Conservation (phyloP, 176 grass and related monocot genomes). For the Themeda triandra region DNA sequence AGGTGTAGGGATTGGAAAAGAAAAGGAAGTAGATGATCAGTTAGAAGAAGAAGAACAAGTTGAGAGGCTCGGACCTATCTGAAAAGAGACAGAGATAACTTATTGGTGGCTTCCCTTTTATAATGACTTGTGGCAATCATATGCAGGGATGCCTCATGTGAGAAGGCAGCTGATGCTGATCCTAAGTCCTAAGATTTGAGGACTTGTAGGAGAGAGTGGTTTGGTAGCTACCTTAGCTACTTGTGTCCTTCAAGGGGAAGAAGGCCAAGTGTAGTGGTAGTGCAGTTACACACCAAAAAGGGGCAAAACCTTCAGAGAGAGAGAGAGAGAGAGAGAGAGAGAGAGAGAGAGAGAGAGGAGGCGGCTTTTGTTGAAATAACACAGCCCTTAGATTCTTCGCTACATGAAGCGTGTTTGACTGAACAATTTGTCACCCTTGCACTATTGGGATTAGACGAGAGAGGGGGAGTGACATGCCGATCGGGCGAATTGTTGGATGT, state of each 20-base stretch:
- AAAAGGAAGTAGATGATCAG: neutral
- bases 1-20: constrained; percentile 12
- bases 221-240: constrained; percentile 12
- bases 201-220: constrained; percentile 19
- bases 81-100: constrained; percentile 40
- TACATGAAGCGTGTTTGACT: constrained; percentile 98
- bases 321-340: neutral
- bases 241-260: neutral
- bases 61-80: neutral
- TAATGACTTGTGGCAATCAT: constrained; percentile 59
- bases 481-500: constrained; percentile 44
- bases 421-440: constrained; percentile 77
- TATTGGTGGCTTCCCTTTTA: constrained; percentile 44
- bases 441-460: constrained; percentile 70
- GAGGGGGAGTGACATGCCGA: constrained; percentile 12
- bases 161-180: constrained; percentile 16
- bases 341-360: constrained; percentile 28
- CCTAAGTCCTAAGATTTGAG: constrained; percentile 20
- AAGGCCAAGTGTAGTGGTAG: constrained; percentile 18
- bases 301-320: neutral
- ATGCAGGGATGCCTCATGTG: constrained; percentile 30
- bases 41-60: neutral
- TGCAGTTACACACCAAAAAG: constrained; percentile 27
- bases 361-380: constrained; percentile 51
- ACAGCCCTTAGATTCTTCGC: constrained; percentile 71